These are phyloP conservation scores for Geotrichum phurueaensis DNA, from an alignment of 1,139 yeast genomes.

Conservation along the genomic window DNA sequence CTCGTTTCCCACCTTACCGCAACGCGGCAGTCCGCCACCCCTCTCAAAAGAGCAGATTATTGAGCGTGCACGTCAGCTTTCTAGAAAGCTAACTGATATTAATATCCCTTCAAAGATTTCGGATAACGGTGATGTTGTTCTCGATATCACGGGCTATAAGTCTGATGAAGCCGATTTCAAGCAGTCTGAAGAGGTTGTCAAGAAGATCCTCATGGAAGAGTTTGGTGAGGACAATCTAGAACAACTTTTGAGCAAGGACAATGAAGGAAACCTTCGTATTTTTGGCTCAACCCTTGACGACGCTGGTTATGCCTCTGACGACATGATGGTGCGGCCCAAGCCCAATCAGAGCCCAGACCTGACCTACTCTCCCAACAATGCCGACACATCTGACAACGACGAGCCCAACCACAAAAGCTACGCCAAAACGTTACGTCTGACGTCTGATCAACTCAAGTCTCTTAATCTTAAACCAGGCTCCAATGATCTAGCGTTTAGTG, in stretches of 20 bases:
- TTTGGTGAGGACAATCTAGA: slow-evolving; percentile 48
- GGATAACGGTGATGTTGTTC: slow-evolving; percentile 80
- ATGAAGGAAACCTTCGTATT: slow-evolving; percentile 68
- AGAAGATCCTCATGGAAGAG: slow-evolving; percentile 66
- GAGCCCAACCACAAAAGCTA: slow-evolving; percentile 32
- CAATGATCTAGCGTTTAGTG: slow-evolving; percentile 71
- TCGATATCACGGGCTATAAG: slow-evolving; percentile 96
- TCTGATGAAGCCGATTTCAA: slow-evolving; percentile 58
- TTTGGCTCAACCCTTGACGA: slow-evolving; percentile 38
- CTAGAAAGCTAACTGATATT: slow-evolving; percentile 57
- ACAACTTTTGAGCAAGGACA: slow-evolving; percentile 52
- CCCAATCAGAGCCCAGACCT: not conserved
- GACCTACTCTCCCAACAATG: slow-evolving; percentile 5
- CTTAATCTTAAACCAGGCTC: slow-evolving; percentile 73
- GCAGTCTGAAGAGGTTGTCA: slow-evolving; percentile 51
- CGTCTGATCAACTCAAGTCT: slow-evolving; percentile 79
- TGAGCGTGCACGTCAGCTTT: slow-evolving; percentile 62
- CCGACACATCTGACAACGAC: slow-evolving; percentile 5
- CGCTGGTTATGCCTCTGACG: slow-evolving; percentile 18
- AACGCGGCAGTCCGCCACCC: slow-evolving; percentile 20
- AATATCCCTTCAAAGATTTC: slow-evolving; percentile 87
- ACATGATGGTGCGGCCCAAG: slow-evolving; percentile 8
- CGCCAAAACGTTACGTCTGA: slow-evolving; percentile 83
- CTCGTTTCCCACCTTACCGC: slow-evolving; percentile 8
- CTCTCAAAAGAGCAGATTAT: slow-evolving; percentile 43